These are phyloP conservation scores for Hibiscus trionum DNA, from an alignment of 345 rosid genomes.

Conservation along the genomic window DNA sequence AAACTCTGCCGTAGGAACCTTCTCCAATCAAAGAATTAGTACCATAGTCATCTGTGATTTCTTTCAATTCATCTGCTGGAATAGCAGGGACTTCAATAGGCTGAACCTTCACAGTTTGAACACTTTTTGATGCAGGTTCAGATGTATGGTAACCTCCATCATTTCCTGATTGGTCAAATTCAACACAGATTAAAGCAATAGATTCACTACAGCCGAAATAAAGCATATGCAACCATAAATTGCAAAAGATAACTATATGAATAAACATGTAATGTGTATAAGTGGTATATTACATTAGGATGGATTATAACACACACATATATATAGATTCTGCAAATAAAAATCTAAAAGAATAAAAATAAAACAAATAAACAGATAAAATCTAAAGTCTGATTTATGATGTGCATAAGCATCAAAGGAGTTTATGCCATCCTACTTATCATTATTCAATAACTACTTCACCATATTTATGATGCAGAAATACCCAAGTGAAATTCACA, in stretches of 20 bases:
- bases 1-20: conserved; percentile 77
- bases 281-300: background rate
- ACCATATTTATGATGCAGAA: background rate
- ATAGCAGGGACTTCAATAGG: conserved; percentile 70
- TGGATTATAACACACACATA: too few relatives aligned
- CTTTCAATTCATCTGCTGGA: conserved; percentile 45
- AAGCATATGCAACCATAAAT: background rate
- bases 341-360: background rate
- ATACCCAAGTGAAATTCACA: background rate
- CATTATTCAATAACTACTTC: background rate
- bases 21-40: conserved; percentile 57
- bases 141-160: conserved; percentile 42
- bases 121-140: conserved; percentile 46
- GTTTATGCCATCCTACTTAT: background rate
- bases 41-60: conserved; percentile 52
- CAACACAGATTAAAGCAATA: background rate
- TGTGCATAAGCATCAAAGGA: background rate
- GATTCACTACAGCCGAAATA: background rate
- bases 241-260: background rate
- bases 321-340: background rate
- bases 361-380: background rate
- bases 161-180: conserved; percentile 29
- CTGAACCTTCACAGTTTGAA: conserved; percentile 51
- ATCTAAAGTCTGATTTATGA: background rate
- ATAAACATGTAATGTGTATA: background rate